Evolutionary conservation across 2,329 filamentous ascomycete species (phyloP).

Genomic region (Plectosphaerella cucumerina): DNA sequence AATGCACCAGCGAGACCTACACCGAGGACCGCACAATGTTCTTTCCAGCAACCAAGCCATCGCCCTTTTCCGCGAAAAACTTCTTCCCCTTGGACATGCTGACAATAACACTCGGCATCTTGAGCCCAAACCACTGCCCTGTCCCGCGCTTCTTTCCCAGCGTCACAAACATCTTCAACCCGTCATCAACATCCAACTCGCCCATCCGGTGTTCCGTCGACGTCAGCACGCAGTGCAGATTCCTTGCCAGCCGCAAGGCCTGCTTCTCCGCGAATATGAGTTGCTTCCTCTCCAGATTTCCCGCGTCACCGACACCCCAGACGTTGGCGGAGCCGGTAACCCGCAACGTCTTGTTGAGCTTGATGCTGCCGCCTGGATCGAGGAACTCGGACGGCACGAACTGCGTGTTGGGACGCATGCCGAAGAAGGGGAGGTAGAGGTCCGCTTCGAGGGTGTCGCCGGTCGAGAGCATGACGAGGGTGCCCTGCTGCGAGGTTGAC

Average conservation of each 20-base stretch:
- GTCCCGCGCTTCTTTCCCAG: slow-evolving; percentile 12
- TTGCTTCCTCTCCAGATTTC: slow-evolving; percentile 15
- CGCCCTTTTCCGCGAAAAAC: slow-evolving; percentile 12
- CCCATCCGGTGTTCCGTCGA: neutral
- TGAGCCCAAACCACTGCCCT: slow-evolving; percentile 11
- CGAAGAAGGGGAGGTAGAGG: slow-evolving; percentile 24
- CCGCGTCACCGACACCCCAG: slow-evolving; percentile 23
- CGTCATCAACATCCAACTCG: slow-evolving; percentile 8
- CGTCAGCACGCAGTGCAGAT: slow-evolving; percentile 22
- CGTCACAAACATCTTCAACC: slow-evolving; percentile 10
- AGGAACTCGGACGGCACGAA: slow-evolving; percentile 20
- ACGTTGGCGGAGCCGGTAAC: slow-evolving; percentile 16
- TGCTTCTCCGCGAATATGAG: slow-evolving; percentile 26
- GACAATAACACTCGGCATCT: slow-evolving; percentile 11
- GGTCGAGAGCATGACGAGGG: slow-evolving; percentile 27
- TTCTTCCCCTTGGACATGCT: slow-evolving; percentile 12
- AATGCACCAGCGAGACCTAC: too few species aligned
- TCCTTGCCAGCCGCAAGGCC: slow-evolving; percentile 25
- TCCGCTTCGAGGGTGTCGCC: slow-evolving; percentile 20
- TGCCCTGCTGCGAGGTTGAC: slow-evolving; percentile 9
- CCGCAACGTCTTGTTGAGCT: slow-evolving; percentile 17
- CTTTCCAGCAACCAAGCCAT: slow-evolving; percentile 8
- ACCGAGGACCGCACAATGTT: slow-evolving; percentile 7
- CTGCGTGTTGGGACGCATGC: slow-evolving; percentile 20
- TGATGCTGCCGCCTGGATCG: slow-evolving; percentile 16